Evolutionary conservation across 75 land plant species (phyloP), one percentile per base, ranked within the genome.

Genomic region (Pinus taeda): DNA sequence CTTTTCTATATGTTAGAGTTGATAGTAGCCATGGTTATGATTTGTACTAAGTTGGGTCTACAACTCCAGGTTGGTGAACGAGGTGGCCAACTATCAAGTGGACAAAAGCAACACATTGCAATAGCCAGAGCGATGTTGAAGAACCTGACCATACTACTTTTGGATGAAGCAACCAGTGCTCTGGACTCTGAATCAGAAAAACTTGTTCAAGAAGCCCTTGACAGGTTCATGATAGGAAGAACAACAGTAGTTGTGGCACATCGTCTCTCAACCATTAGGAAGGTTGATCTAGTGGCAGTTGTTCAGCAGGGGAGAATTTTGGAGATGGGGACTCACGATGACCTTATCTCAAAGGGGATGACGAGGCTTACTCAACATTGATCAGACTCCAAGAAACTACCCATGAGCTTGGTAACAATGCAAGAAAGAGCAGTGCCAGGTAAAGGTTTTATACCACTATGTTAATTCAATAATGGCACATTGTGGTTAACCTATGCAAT

Each of bases 151-250:
- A 93, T 90, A 26, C 82, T 91, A 59, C 86, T 96, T 8, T 84
- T 95, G n/a, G 99, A 96, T 71, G 98, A 96, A 78, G 98, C 98
- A 13, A 96, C 96, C 15, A 93, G 96, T 71, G 96, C 96, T 15
- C 77, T 93, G 74, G 96, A 93, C 84, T 82, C 93, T 2, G 96
- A 89, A 71, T 93, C 96, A 3, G 96, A 93, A 73, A 90, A 87
- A 64, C 83, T 90, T 11, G 96, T 93, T 2, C 96, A 93, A 80
- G 96, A 91, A 57, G 96, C 96, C 12, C 85, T 93, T 18, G 96
- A 93, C 56, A 79, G 91, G 15, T 87, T 93, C 85, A 93, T 93
- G 96, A 88, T 93, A 62, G 96, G 96, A 22, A 78, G 93, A 61
- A 93, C 96, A 2, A 93, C 96, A 4, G 88, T 93, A 24, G 92